A percentile compares a stretch with the other conserved stretches of the same genome.
phyloP scores from a whole-genome alignment of 208 protist species.

The Trypanosomatidae sp. region DNA sequence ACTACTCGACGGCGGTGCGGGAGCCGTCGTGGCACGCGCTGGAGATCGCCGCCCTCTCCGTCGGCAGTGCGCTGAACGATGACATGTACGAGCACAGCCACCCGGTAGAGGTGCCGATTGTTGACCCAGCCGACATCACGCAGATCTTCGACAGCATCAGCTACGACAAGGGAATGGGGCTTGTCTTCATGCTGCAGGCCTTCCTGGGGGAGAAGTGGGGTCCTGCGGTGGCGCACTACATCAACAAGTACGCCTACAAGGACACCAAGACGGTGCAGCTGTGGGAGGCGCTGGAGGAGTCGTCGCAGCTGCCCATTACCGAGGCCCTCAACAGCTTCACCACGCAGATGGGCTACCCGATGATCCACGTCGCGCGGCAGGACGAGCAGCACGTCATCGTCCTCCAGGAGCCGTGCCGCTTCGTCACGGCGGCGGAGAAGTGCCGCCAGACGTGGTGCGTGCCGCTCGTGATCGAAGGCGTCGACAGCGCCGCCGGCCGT shows the following conservation, averaged over 20 bases:
- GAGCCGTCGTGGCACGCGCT: constrained; percentile 90
- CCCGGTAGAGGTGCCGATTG: constrained; percentile 96
- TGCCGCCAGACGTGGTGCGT: constrained; percentile 58
- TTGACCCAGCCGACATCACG: constrained; percentile 91
- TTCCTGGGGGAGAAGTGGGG: constrained; percentile 92
- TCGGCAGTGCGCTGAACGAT: constrained; percentile 72
- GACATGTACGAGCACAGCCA: constrained; percentile 94
- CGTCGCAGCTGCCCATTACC: constrained; percentile 75
- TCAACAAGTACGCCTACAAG: constrained; percentile 88
- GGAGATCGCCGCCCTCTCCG: constrained; percentile 72
- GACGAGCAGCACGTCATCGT: too few species aligned
- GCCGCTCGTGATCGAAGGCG: constrained; percentile 62
- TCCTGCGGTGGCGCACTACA: constrained; percentile 90
- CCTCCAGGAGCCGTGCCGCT: constrained; percentile 73
- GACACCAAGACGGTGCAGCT: constrained; percentile 95
- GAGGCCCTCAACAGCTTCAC: constrained; percentile 93
- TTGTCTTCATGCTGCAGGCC: constrained; percentile 94
- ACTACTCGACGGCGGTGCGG: constrained; percentile 71
- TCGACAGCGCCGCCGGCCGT: constrained; percentile 25
- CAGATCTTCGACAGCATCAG: constrained; percentile 98
- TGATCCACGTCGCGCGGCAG: too few species aligned
- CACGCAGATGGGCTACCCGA: constrained; percentile 93
- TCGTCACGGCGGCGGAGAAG: constrained; percentile 36
- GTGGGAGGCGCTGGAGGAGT: constrained; percentile 92
- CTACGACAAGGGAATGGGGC: constrained; percentile 95